Base-by-base conservation (phyloP, 176 grass and related monocot species). In the Tillandsia leiboldiana region DNA sequence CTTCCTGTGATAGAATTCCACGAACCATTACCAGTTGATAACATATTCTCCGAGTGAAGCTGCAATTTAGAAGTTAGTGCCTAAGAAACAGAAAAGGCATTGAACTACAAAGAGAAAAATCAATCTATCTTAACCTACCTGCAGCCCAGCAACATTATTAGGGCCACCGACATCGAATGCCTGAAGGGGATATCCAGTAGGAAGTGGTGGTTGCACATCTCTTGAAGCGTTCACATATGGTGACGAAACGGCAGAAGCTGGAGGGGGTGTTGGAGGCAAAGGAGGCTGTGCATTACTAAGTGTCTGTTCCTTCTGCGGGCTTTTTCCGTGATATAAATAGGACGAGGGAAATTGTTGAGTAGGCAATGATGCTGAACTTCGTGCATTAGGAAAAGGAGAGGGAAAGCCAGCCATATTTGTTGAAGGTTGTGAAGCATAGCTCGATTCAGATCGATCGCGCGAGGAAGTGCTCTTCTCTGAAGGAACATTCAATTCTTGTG, bases 241-340 rank as follows among this genome's bases (percentile, higher is more conserved):
- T 48, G 78, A 74, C 49, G 75, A 57, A 67, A 83, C 52, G 15
- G 79, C 83, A 79, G 69, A 57, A 77, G 24, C 53, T 74, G 93
- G 84, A 63, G 87, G 89, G n/a, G 93, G 93, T 68, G 79, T 92
- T 11, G 82, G 82, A 70, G 93, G 93, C 69, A 97, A 69, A 79
- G 93, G 93, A 63, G 84, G 93, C 59, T 97, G 86, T 75, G 72
- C 89, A 54, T 72, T 88, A 63, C 63, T 68, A 87, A 75, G 2
- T 26, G 72, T 87, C 72, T 64, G 79, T 61, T 87, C 79, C 20
- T 71, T 82, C 3, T 52, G 73, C 58, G 70, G 69, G 72, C 82
- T 87, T 78, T 70, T 82, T 49, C 72, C 87, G 33, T 77, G 72
- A 65, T 85, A 79, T 53, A 66, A 63, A 70, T 59, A 64, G 68